Base-by-base conservation (phyloP, 148 eudicot species). In the Persicaria maculosa region DNA sequence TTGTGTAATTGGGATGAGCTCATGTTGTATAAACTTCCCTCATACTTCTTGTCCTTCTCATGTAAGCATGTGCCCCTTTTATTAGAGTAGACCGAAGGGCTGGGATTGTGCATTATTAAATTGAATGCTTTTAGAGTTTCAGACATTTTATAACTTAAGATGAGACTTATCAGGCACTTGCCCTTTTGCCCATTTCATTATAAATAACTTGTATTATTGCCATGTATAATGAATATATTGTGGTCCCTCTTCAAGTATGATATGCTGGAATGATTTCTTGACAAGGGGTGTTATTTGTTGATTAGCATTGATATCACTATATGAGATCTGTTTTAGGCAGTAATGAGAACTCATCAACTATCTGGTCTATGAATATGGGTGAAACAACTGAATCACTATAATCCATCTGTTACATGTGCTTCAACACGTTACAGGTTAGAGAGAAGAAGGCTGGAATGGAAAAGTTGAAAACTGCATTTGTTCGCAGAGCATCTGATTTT, bases 381-480 rank as follows among this genome's bases (percentile, higher is more conserved):
- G 68, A 31, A 44, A 62, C 2, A 31, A 31, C n/a, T 62, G 68
- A 62, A 25, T 11, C 25, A 62, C 44, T 25, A 62, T 62, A 25
- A 9, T 36, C 36, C 10, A 62, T 16, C 14, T 65, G 4, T 65
- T 36, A 43, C 17, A 12, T 43, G 16, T 40, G 9, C 17, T 65
- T 62, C 44, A 68, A 69, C 19, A 52, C 75, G 48, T 71, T 74
- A 76, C 83, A 95, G 97, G 92, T 95, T 79, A 88, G 74, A 81
- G 98, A 95, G 81, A 95, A 89, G 84, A 85, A 88, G 76, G 86
- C 92, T 72, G 97, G 92, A 82, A 86, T 95, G 78, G 91, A 95
- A 74, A 92, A 87, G 81, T 82, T 92, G 40, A 92, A 86, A 74
- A 83, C 76, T 75, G 83, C 88, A 75, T 95, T 90, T 82, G 98